Conservation (phyloP, 2,329 filamentous ascomycete genomes). For the Colletotrichum orchidophilum region DNA sequence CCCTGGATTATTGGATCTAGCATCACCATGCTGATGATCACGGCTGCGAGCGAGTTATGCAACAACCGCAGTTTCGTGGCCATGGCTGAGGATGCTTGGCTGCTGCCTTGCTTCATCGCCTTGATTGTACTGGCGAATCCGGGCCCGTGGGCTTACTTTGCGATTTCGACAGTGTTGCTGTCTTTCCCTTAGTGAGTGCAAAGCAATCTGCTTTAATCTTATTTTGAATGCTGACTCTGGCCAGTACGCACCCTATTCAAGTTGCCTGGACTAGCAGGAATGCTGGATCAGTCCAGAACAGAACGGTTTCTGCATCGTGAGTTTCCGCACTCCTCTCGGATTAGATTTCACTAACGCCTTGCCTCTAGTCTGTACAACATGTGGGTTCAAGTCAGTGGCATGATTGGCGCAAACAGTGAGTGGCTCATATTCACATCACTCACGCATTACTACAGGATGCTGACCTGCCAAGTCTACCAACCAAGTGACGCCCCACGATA, state of each 20-base stretch:
- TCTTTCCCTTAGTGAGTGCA: constrained; percentile 57
- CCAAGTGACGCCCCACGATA: constrained; percentile 46
- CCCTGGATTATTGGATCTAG: constrained; percentile 61
- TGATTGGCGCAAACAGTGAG: constrained; percentile 44
- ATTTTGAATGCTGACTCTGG: not conserved
- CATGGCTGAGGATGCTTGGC: constrained; percentile 61
- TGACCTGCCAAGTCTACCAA: constrained; percentile 45
- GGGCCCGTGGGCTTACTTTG: constrained; percentile 57
- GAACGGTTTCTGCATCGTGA: constrained; percentile 64
- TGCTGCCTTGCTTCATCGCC: constrained; percentile 61
- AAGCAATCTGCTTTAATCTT: not conserved
- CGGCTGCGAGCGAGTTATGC: constrained; percentile 59
- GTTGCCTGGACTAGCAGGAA: constrained; percentile 68
- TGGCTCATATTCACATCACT: not conserved
- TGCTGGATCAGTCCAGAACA: constrained; percentile 65
- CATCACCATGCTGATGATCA: constrained; percentile 58
- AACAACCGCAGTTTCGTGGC: constrained; percentile 59
- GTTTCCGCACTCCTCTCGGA: constrained; percentile 15
- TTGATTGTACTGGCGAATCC: constrained; percentile 51
- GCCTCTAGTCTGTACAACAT: constrained; percentile 58
- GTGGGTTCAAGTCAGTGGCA: constrained; percentile 49
- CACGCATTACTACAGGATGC: not conserved
- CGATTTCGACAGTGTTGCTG: constrained; percentile 57
- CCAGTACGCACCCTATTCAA: constrained; percentile 59
- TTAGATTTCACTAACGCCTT: not conserved